Base-by-base conservation (phyloP, 2,329 filamentous ascomycete genomes). In the Ceratocystis lukuohia region DNA sequence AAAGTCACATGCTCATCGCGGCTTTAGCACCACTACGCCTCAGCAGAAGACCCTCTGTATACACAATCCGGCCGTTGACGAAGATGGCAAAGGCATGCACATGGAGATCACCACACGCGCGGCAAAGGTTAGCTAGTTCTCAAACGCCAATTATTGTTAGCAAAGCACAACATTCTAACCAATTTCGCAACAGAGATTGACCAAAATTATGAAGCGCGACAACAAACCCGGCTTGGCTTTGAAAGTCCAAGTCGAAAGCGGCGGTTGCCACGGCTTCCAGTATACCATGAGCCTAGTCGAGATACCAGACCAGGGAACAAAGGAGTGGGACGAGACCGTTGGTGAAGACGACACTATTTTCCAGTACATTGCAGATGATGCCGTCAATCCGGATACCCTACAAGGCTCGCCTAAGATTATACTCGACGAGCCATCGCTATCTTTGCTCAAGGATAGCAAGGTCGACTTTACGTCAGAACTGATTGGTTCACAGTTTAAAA, bases 231-330 rank as follows among this genome's bases (percentile, higher is more conserved):
- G 88, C 72, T 84, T 96, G 41, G 89, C 91, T 28, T 82, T 99
- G n/a, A 89, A 93, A 64, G 89, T 99, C 70, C 87, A 89, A 69
- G 92, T 99, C 67, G 91, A 96, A 73, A 91, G 88, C 66, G 94
- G 94, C 69, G 94, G 94, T 66, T 99, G 94, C 75, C 94, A 99
- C 76, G 94, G 94, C 62, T 99, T 99, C 75, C 94, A 99, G 75
- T 99, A 99, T 74, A 79, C 96, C 61, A 96, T 99, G 89, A 89
- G 87, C 17, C 81, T 97, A 3, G 87, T 90, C 1, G 84, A 83
- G 0, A 76, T 87, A 0, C 84, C 84, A 0, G 68, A 73, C 5
- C 71, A 74, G 61, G 73, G 74, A 17, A 69, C 74, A 0, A 71
- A 74, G 3, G 72, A 76, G 33, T 73, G 72, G 71, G 71, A 74